phyloP scores from a whole-genome alignment of 2,329 filamentous ascomycete species.

The Bisporella sp. region DNA sequence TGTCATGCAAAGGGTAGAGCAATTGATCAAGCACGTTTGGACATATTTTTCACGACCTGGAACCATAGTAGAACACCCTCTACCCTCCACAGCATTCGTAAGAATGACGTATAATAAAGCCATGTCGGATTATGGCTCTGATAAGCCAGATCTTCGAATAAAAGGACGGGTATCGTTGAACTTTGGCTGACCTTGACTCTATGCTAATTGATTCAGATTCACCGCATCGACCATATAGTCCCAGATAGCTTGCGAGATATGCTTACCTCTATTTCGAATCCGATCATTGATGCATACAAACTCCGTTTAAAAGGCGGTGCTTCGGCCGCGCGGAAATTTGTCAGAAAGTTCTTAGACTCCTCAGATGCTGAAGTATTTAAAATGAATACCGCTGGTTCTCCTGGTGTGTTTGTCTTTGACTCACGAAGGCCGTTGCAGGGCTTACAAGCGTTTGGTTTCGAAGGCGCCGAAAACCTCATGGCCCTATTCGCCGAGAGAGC shows the following conservation, averaged over 20 bases:
- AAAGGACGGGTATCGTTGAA: constrained; percentile 47
- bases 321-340: constrained; percentile 50
- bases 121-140: constrained; percentile 76
- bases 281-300: constrained; percentile 69
- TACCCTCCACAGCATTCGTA: constrained; percentile 13
- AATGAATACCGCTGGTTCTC: constrained; percentile 68
- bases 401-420: constrained; percentile 73
- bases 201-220: constrained; percentile 46
- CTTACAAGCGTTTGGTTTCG: constrained; percentile 70
- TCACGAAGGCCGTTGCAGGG: constrained; percentile 67
- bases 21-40: constrained; percentile 20
- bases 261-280: constrained; percentile 62
- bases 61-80: not conserved
- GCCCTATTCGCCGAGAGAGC: constrained; percentile 14
- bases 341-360: constrained; percentile 64
- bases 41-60: constrained; percentile 7
- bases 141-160: constrained; percentile 87
- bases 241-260: constrained; percentile 62
- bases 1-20: constrained; percentile 48
- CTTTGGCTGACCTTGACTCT: not conserved
- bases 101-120: constrained; percentile 63
- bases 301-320: constrained; percentile 50
- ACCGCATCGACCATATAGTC: constrained; percentile 55
- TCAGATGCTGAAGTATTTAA: constrained; percentile 50
- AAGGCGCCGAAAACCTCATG: constrained; percentile 50